Conservation (phyloP, 202 grass and related monocot species). For the Sporobolus alterniflorus region DNA sequence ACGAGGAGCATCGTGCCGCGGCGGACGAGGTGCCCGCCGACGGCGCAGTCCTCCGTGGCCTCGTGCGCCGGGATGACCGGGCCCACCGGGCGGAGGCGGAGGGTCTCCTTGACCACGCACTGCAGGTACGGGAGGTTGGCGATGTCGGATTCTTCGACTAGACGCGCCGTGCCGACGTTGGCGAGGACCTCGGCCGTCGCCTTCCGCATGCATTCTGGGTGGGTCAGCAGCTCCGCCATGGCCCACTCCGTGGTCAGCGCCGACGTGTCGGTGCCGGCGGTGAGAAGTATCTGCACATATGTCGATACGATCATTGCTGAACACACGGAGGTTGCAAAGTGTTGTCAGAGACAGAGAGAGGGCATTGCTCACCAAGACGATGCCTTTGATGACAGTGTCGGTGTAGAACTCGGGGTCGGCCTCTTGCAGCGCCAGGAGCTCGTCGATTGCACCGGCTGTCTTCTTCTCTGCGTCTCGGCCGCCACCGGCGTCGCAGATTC, state of each 20-base stretch:
- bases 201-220: slow-evolving; percentile 45
- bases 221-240: slow-evolving; percentile 50
- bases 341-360: background rate
- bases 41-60: slow-evolving; percentile 57
- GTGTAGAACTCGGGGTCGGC: slow-evolving; percentile 55
- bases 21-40: slow-evolving; percentile 42
- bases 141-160: slow-evolving; percentile 60
- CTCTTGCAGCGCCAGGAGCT: slow-evolving; percentile 49
- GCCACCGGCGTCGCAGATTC: background rate
- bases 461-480: slow-evolving; percentile 8
- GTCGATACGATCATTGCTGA: no score
- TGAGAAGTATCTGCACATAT: slow-evolving; percentile 28
- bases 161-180: slow-evolving; percentile 27
- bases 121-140: slow-evolving; percentile 57
- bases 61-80: slow-evolving; percentile 68
- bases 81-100: slow-evolving; percentile 54
- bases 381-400: slow-evolving; percentile 51
- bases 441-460: slow-evolving; percentile 30
- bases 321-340: no score
- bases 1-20: slow-evolving; percentile 64
- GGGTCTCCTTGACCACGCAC: slow-evolving; percentile 64
- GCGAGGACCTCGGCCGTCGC: slow-evolving; percentile 45
- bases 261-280: slow-evolving; percentile 60
- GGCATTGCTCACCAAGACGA: slow-evolving; percentile 48
- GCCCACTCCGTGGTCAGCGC: slow-evolving; percentile 61